Evolutionary conservation across 257 asterid genomes (phyloP).

Genomic region (Lycium barbarum): DNA sequence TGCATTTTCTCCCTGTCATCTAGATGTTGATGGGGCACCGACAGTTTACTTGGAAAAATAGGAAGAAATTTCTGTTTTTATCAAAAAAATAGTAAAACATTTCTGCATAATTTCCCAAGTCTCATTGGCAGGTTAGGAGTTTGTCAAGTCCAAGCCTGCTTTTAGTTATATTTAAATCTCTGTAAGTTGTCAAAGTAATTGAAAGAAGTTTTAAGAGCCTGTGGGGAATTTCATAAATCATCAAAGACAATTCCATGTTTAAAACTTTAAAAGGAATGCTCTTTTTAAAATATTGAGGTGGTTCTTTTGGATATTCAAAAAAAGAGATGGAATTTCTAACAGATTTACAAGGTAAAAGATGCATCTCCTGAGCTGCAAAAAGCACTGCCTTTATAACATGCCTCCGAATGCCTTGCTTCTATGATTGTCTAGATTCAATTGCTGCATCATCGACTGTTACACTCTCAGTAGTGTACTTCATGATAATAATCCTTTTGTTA

Average conservation of each 20-base stretch:
- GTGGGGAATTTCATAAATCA: background rate
- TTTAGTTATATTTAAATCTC: background rate
- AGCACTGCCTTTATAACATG: background rate
- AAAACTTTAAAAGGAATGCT: too few relatives aligned
- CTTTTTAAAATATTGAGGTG: too few relatives aligned
- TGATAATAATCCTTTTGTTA: constrained; percentile 12
- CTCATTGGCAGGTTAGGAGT: background rate
- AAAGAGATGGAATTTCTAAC: too few relatives aligned
- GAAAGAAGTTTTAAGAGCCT: background rate
- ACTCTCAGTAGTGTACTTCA: background rate
- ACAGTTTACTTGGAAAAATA: too few relatives aligned
- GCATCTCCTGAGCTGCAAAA: constrained; percentile 14
- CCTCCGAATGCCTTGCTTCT: background rate
- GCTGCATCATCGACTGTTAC: background rate
- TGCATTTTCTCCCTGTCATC: too few relatives aligned
- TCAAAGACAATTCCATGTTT: too few relatives aligned
- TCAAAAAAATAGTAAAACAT: background rate
- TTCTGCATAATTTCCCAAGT: background rate
- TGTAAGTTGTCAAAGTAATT: background rate
- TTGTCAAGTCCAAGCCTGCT: constrained; percentile 11
- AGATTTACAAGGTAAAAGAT: background rate
- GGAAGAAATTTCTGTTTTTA: too few relatives aligned
- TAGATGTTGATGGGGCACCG: too few relatives aligned
- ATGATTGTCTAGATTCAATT: background rate
- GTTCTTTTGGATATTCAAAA: too few relatives aligned